Conservation (phyloP, 345 rosid genomes). For the Melaleuca quinquenervia region DNA sequence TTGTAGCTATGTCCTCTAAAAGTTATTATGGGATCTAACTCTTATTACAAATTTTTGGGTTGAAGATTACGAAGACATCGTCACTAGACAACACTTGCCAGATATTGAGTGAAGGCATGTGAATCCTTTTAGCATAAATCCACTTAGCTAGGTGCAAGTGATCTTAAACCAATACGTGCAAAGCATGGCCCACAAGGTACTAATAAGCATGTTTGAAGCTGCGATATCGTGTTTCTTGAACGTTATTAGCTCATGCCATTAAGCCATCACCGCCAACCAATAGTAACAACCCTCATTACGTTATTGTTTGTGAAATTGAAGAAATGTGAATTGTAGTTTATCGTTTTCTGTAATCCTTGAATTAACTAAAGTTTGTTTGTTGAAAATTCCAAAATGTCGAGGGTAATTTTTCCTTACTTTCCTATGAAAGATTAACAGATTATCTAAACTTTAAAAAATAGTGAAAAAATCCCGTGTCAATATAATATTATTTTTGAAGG, state of each 20-base stretch:
- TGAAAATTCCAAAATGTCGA: neutral
- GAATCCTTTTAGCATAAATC: neutral
- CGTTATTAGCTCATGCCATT: neutral
- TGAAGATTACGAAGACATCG: neutral
- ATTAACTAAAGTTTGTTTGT: neutral
- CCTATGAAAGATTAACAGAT: no score
- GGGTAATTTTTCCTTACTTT: neutral
- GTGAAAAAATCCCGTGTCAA: neutral
- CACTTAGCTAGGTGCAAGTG: no score
- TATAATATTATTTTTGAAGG: no score
- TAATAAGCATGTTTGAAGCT: neutral
- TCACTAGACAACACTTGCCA: neutral
- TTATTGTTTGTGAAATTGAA: neutral
- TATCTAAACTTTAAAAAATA: no score
- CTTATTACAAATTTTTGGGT: neutral
- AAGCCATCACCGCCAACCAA: neutral
- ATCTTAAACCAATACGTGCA: neutral
- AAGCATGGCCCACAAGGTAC: neutral
- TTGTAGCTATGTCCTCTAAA: neutral
- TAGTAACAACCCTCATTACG: neutral
- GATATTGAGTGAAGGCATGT: neutral
- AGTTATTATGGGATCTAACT: neutral
- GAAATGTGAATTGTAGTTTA: neutral
- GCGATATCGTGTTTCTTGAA: neutral
- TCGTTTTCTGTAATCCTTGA: neutral